These are phyloP conservation scores for Lichtheimia hyalospora DNA, from an alignment of 371 early-diverging fungal species.

Conservation along the genomic window DNA sequence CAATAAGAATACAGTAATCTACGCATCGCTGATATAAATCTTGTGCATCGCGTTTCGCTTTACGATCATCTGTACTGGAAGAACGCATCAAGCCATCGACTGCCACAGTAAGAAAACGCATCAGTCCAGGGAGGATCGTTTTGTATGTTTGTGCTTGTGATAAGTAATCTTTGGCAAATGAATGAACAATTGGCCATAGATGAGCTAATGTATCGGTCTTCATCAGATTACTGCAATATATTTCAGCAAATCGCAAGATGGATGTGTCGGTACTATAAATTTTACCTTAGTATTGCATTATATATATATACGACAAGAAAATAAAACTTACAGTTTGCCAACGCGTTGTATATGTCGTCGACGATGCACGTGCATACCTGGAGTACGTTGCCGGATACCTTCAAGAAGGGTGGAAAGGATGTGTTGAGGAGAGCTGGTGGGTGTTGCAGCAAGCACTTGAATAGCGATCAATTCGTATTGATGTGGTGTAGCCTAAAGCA, in stretches of 20 bases:
- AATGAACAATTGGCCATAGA: conserved; percentile 65
- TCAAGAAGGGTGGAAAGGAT: conserved; percentile 55
- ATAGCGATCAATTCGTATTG: conserved; percentile 39
- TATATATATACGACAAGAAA: background rate
- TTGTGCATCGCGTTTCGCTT: conserved; percentile 65
- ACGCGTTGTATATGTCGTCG: conserved; percentile 40
- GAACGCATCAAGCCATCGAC: conserved; percentile 55
- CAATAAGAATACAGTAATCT: conserved; percentile 77
- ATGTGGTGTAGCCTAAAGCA: conserved; percentile 12
- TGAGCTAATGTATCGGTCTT: conserved; percentile 52
- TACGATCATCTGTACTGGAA: conserved; percentile 59
- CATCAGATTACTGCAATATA: conserved; percentile 51
- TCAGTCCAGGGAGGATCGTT: conserved; percentile 52
- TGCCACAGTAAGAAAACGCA: conserved; percentile 59
- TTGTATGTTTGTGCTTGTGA: conserved; percentile 65
- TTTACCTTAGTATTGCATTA: background rate
- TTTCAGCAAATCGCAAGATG: conserved; percentile 60
- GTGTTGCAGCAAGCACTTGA: conserved; percentile 51
- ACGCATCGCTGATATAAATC: conserved; percentile 70
- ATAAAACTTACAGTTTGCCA: conserved; percentile 56
- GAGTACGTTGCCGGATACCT: conserved; percentile 56
- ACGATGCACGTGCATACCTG: conserved; percentile 41
- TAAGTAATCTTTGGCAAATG: conserved; percentile 67
- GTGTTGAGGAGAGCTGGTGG: conserved; percentile 56
- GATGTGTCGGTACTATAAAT: conserved; percentile 57